Conservation (phyloP, 2,329 filamentous ascomycete species). For the Blastomyces silverae region DNA sequence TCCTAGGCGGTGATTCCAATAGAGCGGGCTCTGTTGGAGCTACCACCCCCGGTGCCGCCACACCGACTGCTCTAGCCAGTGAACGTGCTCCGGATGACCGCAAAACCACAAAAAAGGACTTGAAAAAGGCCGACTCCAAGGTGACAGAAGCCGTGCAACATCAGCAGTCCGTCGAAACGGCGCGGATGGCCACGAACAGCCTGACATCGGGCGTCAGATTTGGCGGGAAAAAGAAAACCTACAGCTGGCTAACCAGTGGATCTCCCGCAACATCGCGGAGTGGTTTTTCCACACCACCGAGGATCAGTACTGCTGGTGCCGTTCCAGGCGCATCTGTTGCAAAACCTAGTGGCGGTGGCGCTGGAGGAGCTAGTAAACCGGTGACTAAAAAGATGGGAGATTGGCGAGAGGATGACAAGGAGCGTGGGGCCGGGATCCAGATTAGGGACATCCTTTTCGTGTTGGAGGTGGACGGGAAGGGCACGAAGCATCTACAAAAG, state of each 20-base stretch:
- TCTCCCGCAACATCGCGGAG: slow-evolving; percentile 27
- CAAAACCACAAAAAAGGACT: slow-evolving; percentile 83
- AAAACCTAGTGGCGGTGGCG: slow-evolving; percentile 27
- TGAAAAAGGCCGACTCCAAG: slow-evolving; percentile 66
- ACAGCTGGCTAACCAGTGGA: slow-evolving; percentile 41
- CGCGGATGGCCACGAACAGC: slow-evolving; percentile 65
- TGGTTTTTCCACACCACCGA: slow-evolving; percentile 36
- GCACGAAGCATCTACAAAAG: slow-evolving; percentile 39
- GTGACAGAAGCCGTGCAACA: slow-evolving; percentile 72
- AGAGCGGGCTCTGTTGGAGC: slow-evolving; percentile 54
- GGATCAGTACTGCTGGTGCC: slow-evolving; percentile 25
- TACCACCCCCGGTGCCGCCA: slow-evolving; percentile 55
- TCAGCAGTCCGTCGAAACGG: slow-evolving; percentile 75
- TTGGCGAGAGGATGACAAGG: slow-evolving; percentile 65
- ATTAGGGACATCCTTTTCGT: slow-evolving; percentile 73
- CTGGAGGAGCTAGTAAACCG: slow-evolving; percentile 27
- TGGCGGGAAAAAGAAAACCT: slow-evolving; percentile 42
- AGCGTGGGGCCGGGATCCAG: slow-evolving; percentile 72
- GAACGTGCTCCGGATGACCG: slow-evolving; percentile 54
- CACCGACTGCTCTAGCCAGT: slow-evolving; percentile 29
- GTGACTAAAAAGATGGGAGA: slow-evolving; percentile 58
- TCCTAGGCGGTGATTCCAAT: slow-evolving; percentile 42
- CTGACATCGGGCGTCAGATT: slow-evolving; percentile 47
- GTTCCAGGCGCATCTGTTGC: slow-evolving; percentile 15
- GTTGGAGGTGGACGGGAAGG: slow-evolving; percentile 66